Base-by-base conservation (phyloP, 192 early-diverging fungal genomes). In the Powellomyces hirtus region DNA sequence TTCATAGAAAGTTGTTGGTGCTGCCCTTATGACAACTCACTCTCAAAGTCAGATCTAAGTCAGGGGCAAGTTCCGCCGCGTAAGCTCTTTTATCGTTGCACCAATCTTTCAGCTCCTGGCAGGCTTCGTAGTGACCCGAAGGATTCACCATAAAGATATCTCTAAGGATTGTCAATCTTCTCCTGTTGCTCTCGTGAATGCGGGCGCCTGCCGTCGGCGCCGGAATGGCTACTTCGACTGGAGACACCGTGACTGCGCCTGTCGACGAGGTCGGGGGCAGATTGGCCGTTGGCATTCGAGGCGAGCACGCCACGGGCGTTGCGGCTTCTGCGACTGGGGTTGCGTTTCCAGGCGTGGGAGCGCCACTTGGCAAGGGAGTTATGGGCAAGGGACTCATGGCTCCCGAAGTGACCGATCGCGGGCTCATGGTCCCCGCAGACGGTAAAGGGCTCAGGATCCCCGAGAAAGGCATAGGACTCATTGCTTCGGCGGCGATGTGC, bases 71-170 rank as follows among this genome's bases (percentile, higher is more conserved):
- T 33, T 72, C 70, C 5, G 70, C 16, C 27, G 38, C 34, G 35
- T 72, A 72, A 36, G 70, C 70, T 65, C 70, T 64, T n/a, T 52
- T n/a, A 64, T 72, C 70, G 42, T 64, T 37, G 29, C 70, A 72
- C 70, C 70, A 72, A 14, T 45, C 30, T 36, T 59, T 58, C 26
- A 72, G 38, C 33, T 72, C 70, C 24, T 64, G 35, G 49, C 70
- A 72, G 35, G 60, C 70, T 58, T 72, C 51, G 34, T 35, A 42
- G 46, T 63, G 61, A 11, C 70, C 62, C 27, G 20, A 52, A 3
- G 70, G 62, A 24, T 33, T 72, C 27, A 11, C 37, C 70, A 72
- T 65, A 2, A 33, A 45, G 11, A 37, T 30, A 20, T 64, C 55
- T 13, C 70, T 50, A 10, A 72, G 50, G 0, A 59, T n/a, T 24